These are phyloP conservation scores for Neofusicoccum ribis DNA, from an alignment of 2,329 filamentous ascomycete genomes.

Conservation along the genomic window DNA sequence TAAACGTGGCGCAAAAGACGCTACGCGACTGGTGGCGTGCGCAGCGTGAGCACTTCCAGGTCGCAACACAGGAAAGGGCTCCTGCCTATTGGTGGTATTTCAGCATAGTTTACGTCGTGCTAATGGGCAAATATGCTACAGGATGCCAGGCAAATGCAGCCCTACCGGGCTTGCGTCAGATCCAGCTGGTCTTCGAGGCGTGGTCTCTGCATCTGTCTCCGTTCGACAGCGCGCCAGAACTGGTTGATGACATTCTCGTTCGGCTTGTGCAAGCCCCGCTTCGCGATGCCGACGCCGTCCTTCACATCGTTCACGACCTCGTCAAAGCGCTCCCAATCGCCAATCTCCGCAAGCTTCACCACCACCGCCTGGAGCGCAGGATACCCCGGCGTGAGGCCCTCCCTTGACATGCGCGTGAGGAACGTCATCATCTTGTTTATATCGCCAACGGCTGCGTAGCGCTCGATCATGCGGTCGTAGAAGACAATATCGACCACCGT, in stretches of 20 bases:
- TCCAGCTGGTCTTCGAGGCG: not conserved
- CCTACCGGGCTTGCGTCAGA: not conserved
- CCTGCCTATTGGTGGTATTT: not conserved
- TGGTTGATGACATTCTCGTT: not conserved
- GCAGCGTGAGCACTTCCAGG: not conserved
- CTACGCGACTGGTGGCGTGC: not conserved
- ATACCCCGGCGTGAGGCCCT: conserved; percentile 46
- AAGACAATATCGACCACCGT: conserved; percentile 56
- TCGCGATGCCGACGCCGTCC: conserved; percentile 1
- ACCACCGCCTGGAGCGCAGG: conserved; percentile 41
- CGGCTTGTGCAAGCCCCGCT: not conserved
- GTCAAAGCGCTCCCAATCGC: conserved; percentile 28
- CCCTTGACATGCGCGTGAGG: conserved; percentile 39
- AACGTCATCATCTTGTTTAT: conserved; percentile 46
- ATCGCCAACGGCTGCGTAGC: conserved; percentile 60
- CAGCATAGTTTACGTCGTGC: not conserved
- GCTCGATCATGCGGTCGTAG: conserved; percentile 70
- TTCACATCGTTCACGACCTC: conserved; percentile 2
- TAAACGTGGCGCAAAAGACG: not conserved
- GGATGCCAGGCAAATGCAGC: not conserved
- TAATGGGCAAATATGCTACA: not conserved
- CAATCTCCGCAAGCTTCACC: conserved; percentile 37
- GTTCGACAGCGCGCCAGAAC: conserved; percentile 6
- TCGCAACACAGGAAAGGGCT: not conserved
- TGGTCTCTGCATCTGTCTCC: not conserved